phyloP scores from a whole-genome alignment of 345 rosid genomes.

The Litchi chinensis region DNA sequence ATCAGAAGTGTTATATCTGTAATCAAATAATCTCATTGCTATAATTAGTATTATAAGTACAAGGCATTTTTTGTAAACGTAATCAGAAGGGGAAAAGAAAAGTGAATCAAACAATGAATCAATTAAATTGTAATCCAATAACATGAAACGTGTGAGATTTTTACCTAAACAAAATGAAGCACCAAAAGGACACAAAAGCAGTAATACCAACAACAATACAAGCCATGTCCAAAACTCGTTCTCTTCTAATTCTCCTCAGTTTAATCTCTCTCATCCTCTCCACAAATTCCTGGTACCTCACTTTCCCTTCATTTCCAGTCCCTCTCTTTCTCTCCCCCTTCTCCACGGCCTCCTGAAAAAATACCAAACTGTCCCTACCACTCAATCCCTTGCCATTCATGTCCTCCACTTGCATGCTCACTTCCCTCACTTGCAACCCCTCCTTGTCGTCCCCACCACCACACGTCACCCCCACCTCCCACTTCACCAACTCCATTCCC shows the following conservation, averaged over 20 bases:
- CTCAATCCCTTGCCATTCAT: constrained; percentile 68
- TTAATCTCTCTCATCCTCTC: constrained; percentile 44
- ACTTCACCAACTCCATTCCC: constrained; percentile 42
- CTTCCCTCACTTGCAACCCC: constrained; percentile 69
- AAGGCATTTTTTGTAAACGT: too few relatives aligned
- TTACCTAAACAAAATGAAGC: constrained; percentile 47
- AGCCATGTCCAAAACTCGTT: constrained; percentile 38
- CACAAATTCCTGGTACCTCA: constrained; percentile 44
- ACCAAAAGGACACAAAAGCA: constrained; percentile 57
- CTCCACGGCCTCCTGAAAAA: constrained; percentile 49
- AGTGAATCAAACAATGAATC: neutral
- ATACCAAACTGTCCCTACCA: constrained; percentile 72
- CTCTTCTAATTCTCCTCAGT: constrained; percentile 35
- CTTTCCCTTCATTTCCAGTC: constrained; percentile 31
- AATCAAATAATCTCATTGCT: too few relatives aligned
- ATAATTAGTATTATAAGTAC: too few relatives aligned
- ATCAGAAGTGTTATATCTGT: too few relatives aligned
- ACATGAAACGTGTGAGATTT: neutral
- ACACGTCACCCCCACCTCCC: constrained; percentile 45
- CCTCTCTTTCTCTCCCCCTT: constrained; percentile 36
- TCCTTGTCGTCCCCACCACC: constrained; percentile 35
- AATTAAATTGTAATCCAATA: too few relatives aligned
- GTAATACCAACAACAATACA: constrained; percentile 45
- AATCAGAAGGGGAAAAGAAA: too few relatives aligned
- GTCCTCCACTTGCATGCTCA: constrained; percentile 71